Evolutionary conservation across 2,329 filamentous ascomycete genomes (phyloP).

Genomic region (Xylariales sp.): DNA sequence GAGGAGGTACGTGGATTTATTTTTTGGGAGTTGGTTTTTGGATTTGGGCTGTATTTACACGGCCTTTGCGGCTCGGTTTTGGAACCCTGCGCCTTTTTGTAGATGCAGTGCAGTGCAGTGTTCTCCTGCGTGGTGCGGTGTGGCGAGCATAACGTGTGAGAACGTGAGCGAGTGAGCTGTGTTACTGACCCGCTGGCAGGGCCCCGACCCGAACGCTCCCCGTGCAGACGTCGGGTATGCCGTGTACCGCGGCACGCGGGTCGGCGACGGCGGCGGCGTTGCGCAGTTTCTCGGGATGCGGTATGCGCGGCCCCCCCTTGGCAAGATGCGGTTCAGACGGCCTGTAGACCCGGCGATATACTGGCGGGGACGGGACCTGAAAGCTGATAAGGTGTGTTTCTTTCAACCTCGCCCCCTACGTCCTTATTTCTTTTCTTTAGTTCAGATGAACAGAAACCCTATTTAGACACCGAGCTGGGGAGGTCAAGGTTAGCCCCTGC

Average conservation of each 20-base stretch:
- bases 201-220: conserved; percentile 34
- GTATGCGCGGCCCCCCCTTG: conserved; percentile 64
- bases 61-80: no score
- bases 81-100: no score
- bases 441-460: neutral
- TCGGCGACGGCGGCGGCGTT: conserved; percentile 52
- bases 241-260: conserved; percentile 55
- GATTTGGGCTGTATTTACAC: no score
- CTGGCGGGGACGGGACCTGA: neutral
- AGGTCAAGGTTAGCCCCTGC: neutral
- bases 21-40: no score
- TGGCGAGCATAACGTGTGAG: no score
- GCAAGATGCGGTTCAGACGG: conserved; percentile 62
- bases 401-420: neutral
- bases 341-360: conserved; percentile 56
- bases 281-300: conserved; percentile 61
- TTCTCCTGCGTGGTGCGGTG: no score
- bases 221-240: conserved; percentile 58
- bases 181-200: neutral
- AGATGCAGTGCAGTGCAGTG: no score
- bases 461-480: neutral
- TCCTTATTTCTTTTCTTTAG: neutral
- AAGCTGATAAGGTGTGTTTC: conserved; percentile 15
- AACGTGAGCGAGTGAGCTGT: no score
- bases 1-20: neutral